Evolutionary conservation across 257 asterid genomes (phyloP).

Genomic region (Salvia miltiorrhiza): DNA sequence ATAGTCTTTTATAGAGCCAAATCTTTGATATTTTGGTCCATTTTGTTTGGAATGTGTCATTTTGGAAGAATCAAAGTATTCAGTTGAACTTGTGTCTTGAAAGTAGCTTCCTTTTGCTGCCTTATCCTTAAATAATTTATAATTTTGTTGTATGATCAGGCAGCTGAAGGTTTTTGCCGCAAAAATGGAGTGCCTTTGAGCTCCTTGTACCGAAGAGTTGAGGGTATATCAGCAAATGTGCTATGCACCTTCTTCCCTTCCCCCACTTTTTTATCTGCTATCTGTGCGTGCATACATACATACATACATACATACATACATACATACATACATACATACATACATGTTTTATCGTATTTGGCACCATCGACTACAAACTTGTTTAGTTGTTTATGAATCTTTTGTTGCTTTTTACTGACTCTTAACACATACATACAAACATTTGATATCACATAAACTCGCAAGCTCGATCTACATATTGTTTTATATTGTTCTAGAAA

Average conservation of each 20-base stretch:
- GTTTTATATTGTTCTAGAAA: neutral
- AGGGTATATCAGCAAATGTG: slow-evolving; percentile 44
- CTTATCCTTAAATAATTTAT: slow-evolving; percentile 16
- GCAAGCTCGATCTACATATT: slow-evolving; percentile 2
- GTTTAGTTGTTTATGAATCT: neutral
- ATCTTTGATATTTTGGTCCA: neutral
- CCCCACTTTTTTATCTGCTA: too few species aligned
- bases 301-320: neutral
- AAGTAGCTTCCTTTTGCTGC: slow-evolving; percentile 1
- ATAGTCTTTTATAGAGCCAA: neutral
- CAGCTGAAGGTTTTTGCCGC: slow-evolving; percentile 99
- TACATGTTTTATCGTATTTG: neutral
- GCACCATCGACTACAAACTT: neutral
- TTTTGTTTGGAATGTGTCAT: neutral
- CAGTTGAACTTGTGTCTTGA: slow-evolving; percentile 2
- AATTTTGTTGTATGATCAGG: slow-evolving; percentile 46
- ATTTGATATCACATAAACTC: neutral
- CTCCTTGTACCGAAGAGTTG: slow-evolving; percentile 70
- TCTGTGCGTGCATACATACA: neutral
- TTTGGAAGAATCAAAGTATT: neutral
- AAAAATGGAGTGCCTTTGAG: slow-evolving; percentile 68
- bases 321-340: neutral
- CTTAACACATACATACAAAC: neutral
- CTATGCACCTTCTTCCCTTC: neutral
- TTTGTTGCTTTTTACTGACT: neutral